Conservation (phyloP, 768 basidiomycete genomes). For the Lactarius deliciosus region DNA sequence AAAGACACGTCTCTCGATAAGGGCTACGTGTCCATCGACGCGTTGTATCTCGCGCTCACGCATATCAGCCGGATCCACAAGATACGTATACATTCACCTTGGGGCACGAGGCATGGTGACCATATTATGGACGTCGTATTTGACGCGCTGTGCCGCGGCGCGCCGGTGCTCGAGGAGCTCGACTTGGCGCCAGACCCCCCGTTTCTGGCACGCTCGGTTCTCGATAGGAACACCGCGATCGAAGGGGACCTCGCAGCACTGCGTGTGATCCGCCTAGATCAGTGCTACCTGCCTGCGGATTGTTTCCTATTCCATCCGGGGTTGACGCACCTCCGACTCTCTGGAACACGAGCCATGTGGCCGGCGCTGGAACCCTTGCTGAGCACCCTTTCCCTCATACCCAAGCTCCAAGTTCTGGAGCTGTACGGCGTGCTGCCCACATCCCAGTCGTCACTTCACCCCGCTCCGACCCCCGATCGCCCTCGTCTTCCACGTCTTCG, state of each 20-base stretch:
- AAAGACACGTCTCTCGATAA: conserved; percentile 19
- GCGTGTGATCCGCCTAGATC: conserved; percentile 11
- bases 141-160: conserved; percentile 5
- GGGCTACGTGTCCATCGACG: conserved; percentile 22
- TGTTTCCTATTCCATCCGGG: conserved; percentile 8
- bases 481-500: conserved; percentile 5
- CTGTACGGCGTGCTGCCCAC: conserved; percentile 16
- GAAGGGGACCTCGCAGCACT: background rate
- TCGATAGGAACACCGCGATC: background rate
- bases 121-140: conserved; percentile 19
- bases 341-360: conserved; percentile 10
- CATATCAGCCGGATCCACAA: conserved; percentile 13
- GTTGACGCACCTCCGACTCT: conserved; percentile 18
- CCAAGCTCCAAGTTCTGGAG: conserved; percentile 16
- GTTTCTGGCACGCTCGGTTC: conserved; percentile 6
- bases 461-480: background rate
- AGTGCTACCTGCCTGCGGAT: conserved; percentile 7
- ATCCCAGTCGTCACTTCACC: background rate
- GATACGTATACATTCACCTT: conserved; percentile 17
- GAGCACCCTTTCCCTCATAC: conserved; percentile 10
- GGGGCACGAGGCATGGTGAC: conserved; percentile 24
- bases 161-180: conserved; percentile 18
- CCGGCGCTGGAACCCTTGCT: conserved; percentile 11
- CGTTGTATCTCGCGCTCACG: conserved; percentile 8
- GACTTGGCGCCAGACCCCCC: conserved; percentile 15